phyloP scores from a whole-genome alignment of 768 basidiomycete genomes.

The Kwoniella dendrophila region DNA sequence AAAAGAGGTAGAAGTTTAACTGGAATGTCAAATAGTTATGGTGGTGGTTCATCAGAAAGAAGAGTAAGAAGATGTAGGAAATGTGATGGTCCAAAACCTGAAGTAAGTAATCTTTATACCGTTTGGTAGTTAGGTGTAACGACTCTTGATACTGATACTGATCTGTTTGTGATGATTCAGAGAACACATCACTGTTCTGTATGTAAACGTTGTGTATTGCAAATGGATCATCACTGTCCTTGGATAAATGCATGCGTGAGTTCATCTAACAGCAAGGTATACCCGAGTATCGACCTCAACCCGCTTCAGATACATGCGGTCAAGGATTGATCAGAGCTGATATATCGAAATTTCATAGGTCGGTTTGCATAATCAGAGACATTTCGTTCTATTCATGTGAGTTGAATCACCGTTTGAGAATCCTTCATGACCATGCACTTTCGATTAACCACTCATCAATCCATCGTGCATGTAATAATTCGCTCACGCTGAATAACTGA shows the following conservation, averaged over 20 bases:
- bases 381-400: constrained; percentile 93
- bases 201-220: constrained; percentile 81
- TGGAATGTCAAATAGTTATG: constrained; percentile 5
- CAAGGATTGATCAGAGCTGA: too few species aligned
- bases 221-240: constrained; percentile 58
- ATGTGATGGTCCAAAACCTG: constrained; percentile 72
- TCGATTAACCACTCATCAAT: constrained; percentile 6
- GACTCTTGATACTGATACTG: neutral
- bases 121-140: constrained; percentile 5
- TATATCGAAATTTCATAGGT: constrained; percentile 55
- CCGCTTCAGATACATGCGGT: too few species aligned
- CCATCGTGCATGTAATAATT: too few species aligned
- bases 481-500: too few species aligned
- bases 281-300: neutral
- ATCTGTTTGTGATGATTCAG: constrained; percentile 57
- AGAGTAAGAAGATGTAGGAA: constrained; percentile 59
- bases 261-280: constrained; percentile 5
- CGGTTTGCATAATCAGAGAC: constrained; percentile 89
- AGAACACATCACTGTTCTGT: constrained; percentile 91
- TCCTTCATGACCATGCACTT: too few species aligned
- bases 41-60: constrained; percentile 10
- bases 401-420: too few species aligned
- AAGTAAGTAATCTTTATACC: constrained; percentile 62
- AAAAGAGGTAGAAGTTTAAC: constrained; percentile 1
- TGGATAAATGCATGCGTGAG: constrained; percentile 90